Evolutionary conservation across 345 rosid genomes (phyloP).

Genomic region (Eucalyptus dawsonii): DNA sequence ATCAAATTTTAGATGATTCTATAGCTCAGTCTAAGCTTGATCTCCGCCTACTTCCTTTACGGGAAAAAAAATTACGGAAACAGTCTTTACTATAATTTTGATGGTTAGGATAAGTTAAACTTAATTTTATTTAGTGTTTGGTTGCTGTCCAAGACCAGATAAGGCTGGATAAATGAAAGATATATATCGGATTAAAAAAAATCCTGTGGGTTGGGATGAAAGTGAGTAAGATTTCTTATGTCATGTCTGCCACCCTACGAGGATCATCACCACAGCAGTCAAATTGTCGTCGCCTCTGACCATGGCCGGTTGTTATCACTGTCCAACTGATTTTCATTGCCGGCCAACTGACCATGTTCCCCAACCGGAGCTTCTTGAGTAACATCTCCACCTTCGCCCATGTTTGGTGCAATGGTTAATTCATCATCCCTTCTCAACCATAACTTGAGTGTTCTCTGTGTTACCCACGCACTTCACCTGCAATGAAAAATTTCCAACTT

Average conservation of each 20-base stretch:
- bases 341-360: neutral
- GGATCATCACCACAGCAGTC: neutral
- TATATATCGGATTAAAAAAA: too few relatives aligned
- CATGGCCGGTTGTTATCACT: fast-evolving
- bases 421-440: neutral
- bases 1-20: neutral
- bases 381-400: neutral
- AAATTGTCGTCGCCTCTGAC: neutral
- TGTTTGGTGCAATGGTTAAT: neutral
- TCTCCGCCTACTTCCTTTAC: neutral
- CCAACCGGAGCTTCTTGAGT: neutral
- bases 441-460: neutral
- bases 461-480: neutral
- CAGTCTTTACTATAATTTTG: too few relatives aligned
- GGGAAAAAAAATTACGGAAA: neutral
- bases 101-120: too few relatives aligned
- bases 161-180: too few relatives aligned
- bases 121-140: too few relatives aligned
- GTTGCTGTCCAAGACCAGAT: too few relatives aligned
- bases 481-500: neutral
- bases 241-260: fast-evolving
- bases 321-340: neutral
- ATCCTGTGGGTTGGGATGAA: neutral
- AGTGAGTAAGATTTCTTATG: neutral
- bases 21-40: neutral